Percentiles rank a stretch among this genome's conserved stretches.
Evolutionary conservation across 2,329 filamentous ascomycete species (phyloP).

Genomic region (Penicillium verrucosum): DNA sequence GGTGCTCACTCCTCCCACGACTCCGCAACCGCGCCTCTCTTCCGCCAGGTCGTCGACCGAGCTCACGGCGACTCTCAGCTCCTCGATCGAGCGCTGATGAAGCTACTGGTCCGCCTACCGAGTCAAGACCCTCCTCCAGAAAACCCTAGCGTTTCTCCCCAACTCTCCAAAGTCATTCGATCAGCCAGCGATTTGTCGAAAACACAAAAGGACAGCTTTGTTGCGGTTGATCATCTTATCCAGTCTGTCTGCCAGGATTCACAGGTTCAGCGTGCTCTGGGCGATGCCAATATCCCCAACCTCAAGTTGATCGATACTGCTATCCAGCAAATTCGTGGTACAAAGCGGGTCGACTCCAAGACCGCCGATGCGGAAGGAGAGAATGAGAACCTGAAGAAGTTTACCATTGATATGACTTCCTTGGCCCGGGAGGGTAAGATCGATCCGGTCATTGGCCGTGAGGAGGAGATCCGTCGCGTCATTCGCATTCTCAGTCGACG

Average conservation of each 20-base stretch:
- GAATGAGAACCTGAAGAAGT: constrained; percentile 94
- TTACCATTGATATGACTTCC: constrained; percentile 97
- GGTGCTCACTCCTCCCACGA: constrained; percentile 63
- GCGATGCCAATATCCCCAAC: constrained; percentile 88
- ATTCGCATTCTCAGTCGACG: constrained; percentile 86
- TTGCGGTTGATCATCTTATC: constrained; percentile 94
- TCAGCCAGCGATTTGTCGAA: constrained; percentile 87
- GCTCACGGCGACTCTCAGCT: constrained; percentile 89
- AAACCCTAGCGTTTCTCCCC: constrained; percentile 74
- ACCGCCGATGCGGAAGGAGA: constrained; percentile 89
- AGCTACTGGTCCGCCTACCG: constrained; percentile 81
- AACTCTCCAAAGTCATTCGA: constrained; percentile 77
- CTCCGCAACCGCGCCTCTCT: constrained; percentile 66
- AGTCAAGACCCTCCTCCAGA: constrained; percentile 95
- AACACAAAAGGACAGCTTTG: constrained; percentile 94
- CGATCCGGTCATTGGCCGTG: constrained; percentile 92
- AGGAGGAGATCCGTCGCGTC: constrained; percentile 91
- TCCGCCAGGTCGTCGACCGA: constrained; percentile 90
- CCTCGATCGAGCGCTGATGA: constrained; percentile 87
- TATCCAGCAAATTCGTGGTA: constrained; percentile 88
- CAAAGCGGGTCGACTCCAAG: constrained; percentile 90
- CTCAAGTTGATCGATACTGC: constrained; percentile 85
- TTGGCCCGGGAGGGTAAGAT: constrained; percentile 97
- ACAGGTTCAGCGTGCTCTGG: constrained; percentile 68
- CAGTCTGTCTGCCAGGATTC: constrained; percentile 76